Base-by-base conservation (phyloP, 495 filamentous ascomycete genomes). In the Podospora anserina region DNA sequence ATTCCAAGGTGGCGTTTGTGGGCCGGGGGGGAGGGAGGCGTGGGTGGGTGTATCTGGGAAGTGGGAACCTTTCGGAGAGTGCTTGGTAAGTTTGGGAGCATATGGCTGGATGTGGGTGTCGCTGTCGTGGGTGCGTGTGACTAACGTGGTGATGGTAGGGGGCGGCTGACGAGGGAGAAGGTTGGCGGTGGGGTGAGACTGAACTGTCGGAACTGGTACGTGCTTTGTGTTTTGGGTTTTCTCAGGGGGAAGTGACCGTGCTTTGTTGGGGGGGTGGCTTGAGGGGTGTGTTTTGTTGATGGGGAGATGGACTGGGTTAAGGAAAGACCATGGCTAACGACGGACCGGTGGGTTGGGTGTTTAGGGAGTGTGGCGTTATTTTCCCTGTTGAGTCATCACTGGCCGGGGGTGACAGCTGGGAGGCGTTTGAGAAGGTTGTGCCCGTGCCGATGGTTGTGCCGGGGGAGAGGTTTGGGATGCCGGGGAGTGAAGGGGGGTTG, bases 31-130 rank as follows among this genome's bases (percentile, higher is more conserved):
- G 65, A 62, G 16, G 28, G 28, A 23, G 18, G 3, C 34, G 57
- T 15, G 63, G 66, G 9, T 98, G 91, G 88, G 91, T 86, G 0
- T 99, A 99, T 74, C 81, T 96, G n/a, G 95, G 95, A 19, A 95
- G 91, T 70, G 92, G 92, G 1, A 99, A 99, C 78, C 73, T 96
- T 7, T 94, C 92, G 0, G 93, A 97, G 78, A 93, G 90, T 72
- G 95, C 95, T 11, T 99, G 95, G 91, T 94, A 80, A 78, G 87
- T 82, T 9, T 15, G 1, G 20, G 23, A 1, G 0, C 56, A 58
- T 16, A 20, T 58, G 6, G 56, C 4, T 32, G 30, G 30, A 7
- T 32, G 30, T 4, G 30, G 30, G 30, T 32, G 30, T 32, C 30
- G 23, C 2, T 32, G 30, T 32, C 30, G 23, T 32, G 30, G 4